Conservation (phyloP, 306 rosid genomes). For the Vigna unguiculata region DNA sequence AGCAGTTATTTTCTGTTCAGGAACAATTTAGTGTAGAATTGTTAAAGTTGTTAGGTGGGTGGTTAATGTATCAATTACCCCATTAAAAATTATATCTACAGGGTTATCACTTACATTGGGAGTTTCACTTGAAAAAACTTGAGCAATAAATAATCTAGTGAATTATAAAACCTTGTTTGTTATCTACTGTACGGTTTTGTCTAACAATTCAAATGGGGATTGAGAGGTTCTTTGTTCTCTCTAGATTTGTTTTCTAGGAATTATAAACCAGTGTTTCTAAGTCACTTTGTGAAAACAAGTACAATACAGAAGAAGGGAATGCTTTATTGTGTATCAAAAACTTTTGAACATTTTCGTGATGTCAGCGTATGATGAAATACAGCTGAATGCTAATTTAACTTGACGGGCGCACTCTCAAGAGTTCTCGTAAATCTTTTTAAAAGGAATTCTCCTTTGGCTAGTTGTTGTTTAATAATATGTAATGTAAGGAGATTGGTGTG, state of each 20-base stretch:
- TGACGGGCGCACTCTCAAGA: too few species aligned
- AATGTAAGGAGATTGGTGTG: too few species aligned
- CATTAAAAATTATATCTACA: background rate
- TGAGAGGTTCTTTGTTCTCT: background rate
- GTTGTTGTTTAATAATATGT: too few species aligned
- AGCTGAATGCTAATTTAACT: too few species aligned
- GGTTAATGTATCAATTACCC: background rate
- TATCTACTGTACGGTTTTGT: background rate
- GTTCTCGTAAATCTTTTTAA: too few species aligned
- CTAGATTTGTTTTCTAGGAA: background rate
- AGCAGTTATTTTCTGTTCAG: conserved; percentile 3
- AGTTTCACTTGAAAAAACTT: background rate
- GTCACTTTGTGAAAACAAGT: background rate
- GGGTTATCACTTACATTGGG: conserved; percentile 3
- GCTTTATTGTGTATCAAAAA: too few species aligned
- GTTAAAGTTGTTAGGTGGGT: conserved; percentile 9
- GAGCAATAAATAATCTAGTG: background rate
- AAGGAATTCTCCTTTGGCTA: too few species aligned
- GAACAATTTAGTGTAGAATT: conserved; percentile 1
- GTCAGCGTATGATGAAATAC: too few species aligned
- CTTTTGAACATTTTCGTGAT: too few species aligned
- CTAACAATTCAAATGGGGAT: background rate
- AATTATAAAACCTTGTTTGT: background rate
- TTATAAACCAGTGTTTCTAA: background rate
- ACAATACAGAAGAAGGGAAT: too few species aligned